Evolutionary conservation across 2,329 filamentous ascomycete genomes (phyloP), one percentile per base, ranked within the genome.

Genomic region (Zasmidium citrigriseum): DNA sequence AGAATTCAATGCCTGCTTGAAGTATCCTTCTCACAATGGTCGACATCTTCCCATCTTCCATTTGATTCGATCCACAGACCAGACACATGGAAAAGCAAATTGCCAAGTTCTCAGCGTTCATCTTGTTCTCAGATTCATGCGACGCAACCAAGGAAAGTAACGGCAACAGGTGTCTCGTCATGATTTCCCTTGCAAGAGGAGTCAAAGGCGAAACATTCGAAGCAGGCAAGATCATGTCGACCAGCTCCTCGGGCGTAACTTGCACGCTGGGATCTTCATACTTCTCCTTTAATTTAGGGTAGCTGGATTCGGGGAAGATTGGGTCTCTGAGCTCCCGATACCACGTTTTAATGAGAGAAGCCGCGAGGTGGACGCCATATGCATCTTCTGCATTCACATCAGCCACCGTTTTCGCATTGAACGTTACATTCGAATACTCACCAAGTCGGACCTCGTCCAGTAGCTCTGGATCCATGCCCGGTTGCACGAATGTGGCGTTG

Each of bases 301-400:
- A 85, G 51, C 74, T 77, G 7, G 75, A 74, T 25, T 75, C 73
- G 0, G 81, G 79, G 57, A 84, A 80, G 54, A 85, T 74, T 2
- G 82, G 82, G 54, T 80, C 75, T 21, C 77, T 76, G 10, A 85
- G 70, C 44, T 80, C 78, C 23, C 81, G 73, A 60, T 85, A 85
- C 80, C 82, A 85, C 9, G 77, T 69, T 67, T 85, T 85, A 70
- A 84, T 80, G 46, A 85, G 64, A 5, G 77, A 79, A 10, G 82
- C 80, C 2, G 82, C 81, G 58, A 81, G 75, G 63, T 80, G 80
- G 1, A 82, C 79, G 1, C 79, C 78, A 66, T 83, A 85, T 4
- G 82, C 77, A 62, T 83, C 80, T 52, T 73, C 74, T 41, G 16
- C 34, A 4, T n/a, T 9, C n/a, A n/a, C n/a, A n/a, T n/a, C 12